Percentiles rank a stretch among this genome's conserved stretches.
phyloP scores from a whole-genome alignment of 495 filamentous ascomycete species.

The Tricharina praecox region DNA sequence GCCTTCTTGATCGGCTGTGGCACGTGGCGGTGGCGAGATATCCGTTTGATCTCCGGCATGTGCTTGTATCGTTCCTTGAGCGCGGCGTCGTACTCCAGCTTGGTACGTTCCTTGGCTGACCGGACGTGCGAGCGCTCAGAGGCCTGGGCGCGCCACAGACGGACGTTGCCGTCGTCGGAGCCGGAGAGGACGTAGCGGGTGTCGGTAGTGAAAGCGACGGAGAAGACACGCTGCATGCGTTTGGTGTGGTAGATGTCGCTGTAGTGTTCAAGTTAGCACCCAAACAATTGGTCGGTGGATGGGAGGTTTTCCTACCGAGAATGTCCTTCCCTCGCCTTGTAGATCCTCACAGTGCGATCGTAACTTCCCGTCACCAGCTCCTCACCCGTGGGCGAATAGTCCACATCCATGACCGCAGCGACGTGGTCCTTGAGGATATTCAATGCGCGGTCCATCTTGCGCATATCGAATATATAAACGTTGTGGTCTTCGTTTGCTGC shows the following conservation, averaged over 20 bases:
- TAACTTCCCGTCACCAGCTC: slow-evolving; percentile 85
- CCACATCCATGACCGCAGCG: slow-evolving; percentile 89
- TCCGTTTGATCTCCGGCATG: slow-evolving; percentile 89
- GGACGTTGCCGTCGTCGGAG: slow-evolving; percentile 82
- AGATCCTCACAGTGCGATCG: slow-evolving; percentile 64
- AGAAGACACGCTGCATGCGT: slow-evolving; percentile 95
- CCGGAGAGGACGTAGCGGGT: slow-evolving; percentile 73
- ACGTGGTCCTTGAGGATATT: slow-evolving; percentile 96
- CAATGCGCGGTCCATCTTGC: slow-evolving; percentile 61
- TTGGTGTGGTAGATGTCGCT: slow-evolving; percentile 94
- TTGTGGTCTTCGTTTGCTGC: slow-evolving; percentile 69
- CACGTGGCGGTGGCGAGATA: slow-evolving; percentile 75
- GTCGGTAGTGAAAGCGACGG: slow-evolving; percentile 66
- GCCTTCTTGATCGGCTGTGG: slow-evolving; percentile 96
- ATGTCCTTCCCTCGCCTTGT: slow-evolving; percentile 62
- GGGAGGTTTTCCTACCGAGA: slow-evolving; percentile 30
- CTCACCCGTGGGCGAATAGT: slow-evolving; percentile 86
- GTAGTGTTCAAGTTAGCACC: not conserved
- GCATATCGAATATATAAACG: slow-evolving; percentile 71
- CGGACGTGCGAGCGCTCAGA: slow-evolving; percentile 72
- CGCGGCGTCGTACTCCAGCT: slow-evolving; percentile 81
- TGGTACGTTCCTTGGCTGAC: slow-evolving; percentile 60
- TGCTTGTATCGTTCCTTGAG: slow-evolving; percentile 72
- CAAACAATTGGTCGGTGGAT: not conserved
- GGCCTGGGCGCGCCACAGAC: slow-evolving; percentile 83